These are phyloP conservation scores for Leccinum fallax DNA, from an alignment of 1,284 basidiomycete species.

Conservation along the genomic window DNA sequence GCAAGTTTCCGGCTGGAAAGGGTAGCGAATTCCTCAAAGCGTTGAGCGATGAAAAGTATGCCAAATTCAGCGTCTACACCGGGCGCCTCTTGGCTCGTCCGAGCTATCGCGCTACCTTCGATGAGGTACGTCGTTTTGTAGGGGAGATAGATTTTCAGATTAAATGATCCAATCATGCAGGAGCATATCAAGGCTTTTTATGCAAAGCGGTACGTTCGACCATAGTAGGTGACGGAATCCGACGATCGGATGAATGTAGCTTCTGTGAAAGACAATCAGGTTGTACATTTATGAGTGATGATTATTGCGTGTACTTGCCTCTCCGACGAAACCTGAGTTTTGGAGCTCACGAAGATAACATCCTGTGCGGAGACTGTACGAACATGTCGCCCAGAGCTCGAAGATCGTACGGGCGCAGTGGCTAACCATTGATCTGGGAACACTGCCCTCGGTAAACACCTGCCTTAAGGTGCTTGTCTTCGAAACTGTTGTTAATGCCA, in stretches of 20 bases:
- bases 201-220: conserved; percentile 1
- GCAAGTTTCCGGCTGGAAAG: conserved; percentile 31
- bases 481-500: too few species aligned
- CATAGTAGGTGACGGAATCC: conserved; percentile 1
- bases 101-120: conserved; percentile 34
- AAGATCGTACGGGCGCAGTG: neutral
- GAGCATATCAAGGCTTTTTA: conserved; percentile 13
- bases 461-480: neutral
- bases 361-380: neutral
- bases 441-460: neutral
- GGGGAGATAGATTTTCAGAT: neutral
- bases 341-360: neutral
- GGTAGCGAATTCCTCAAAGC: conserved; percentile 31
- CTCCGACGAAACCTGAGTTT: neutral
- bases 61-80: conserved; percentile 34
- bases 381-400: neutral
- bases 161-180: conserved; percentile 5
- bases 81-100: conserved; percentile 30
- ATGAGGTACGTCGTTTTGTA: conserved; percentile 29
- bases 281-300: neutral
- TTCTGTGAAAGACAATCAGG: neutral
- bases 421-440: neutral
- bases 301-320: neutral
- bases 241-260: neutral
- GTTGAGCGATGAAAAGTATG: conserved; percentile 30